phyloP scores from a whole-genome alignment of 2,329 filamentous ascomycete species.

The Aspergillus pseudonomiae region DNA sequence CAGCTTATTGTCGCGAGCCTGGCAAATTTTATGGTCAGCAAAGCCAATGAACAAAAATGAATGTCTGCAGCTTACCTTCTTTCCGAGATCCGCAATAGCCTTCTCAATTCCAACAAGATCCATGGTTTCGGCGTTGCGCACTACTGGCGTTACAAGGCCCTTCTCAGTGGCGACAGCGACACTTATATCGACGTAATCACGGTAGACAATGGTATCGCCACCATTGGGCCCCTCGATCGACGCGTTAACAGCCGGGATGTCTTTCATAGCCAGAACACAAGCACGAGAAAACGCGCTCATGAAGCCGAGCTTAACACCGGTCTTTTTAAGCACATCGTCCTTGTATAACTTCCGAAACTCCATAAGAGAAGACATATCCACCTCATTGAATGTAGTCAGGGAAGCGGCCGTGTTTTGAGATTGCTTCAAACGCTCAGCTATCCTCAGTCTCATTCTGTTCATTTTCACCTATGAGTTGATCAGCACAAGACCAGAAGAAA shows the following conservation, averaged over 20 bases:
- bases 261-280: conserved; percentile 87
- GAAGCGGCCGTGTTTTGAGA: conserved; percentile 98
- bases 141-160: conserved; percentile 93
- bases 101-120: conserved; percentile 89
- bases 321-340: conserved; percentile 93
- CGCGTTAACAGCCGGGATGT: conserved; percentile 92
- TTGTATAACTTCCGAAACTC: conserved; percentile 97
- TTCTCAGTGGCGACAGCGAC: conserved; percentile 97
- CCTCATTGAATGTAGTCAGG: conserved; percentile 97
- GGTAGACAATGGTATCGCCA: conserved; percentile 96
- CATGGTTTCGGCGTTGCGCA: conserved; percentile 87
- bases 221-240: conserved; percentile 95
- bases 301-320: conserved; percentile 97
- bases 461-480: conserved; percentile 77
- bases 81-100: conserved; percentile 88
- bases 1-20: conserved; percentile 93
- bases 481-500: not conserved
- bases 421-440: conserved; percentile 97
- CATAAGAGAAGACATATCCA: conserved; percentile 98
- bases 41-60: conserved; percentile 12
- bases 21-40: conserved; percentile 8
- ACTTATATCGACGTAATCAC: conserved; percentile 96
- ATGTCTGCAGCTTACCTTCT: conserved; percentile 67
- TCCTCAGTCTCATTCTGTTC: conserved; percentile 98
- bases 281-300: conserved; percentile 97